Evolutionary conservation across 495 filamentous ascomycete genomes (phyloP), one percentile per base, ranked within the genome.

Genomic region (Terfezia claveryi): DNA sequence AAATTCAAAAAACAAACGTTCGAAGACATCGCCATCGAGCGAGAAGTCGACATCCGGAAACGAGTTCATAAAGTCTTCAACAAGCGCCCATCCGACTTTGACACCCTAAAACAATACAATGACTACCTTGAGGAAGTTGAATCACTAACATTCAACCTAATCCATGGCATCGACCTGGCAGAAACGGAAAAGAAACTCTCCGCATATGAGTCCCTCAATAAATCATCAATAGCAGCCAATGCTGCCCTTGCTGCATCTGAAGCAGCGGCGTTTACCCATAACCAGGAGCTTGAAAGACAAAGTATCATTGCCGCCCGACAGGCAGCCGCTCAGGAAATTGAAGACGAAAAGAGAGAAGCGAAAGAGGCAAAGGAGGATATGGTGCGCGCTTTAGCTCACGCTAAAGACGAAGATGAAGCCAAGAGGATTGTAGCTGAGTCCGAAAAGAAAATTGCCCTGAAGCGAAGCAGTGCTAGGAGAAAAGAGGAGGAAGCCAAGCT

Each of bases 121-220:
- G 80, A 96, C 67, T 95, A 96, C 70, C 78, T 96, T 32, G 86
- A 96, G 68, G 79, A 84, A 60, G 84, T 94, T 32, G 91, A 99
- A 71, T 78, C 83, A 57, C 76, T 92, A 52, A 87, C 87, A 17
- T 87, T 87, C 67, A 88, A 92, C 61, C 74, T 99, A 2, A 80
- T 94, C 10, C 71, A 76, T 50, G 78, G 82, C 16, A 76, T 72
- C 52, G 81, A 86, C 37, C 73, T 82, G 0, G 74, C 74, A 7
- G 78, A 78, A 53, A 79, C 87, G 0, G 83, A 93, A 70, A 67
- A 72, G 46, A 75, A 77, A 54, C 74, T 96, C 37, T 66, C 74
- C 50, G 70, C 68, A 53, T 93, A 85, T 61, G 71, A 78, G 58
- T 72, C 80, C 51, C 77, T 77, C 46, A 84, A 93, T 68, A 70